Percentiles rank a stretch among this genome's conserved stretches.
These are phyloP conservation scores for Monosporozyma yasuniensis DNA, from an alignment of 805 yeast species.

Conservation along the genomic window DNA sequence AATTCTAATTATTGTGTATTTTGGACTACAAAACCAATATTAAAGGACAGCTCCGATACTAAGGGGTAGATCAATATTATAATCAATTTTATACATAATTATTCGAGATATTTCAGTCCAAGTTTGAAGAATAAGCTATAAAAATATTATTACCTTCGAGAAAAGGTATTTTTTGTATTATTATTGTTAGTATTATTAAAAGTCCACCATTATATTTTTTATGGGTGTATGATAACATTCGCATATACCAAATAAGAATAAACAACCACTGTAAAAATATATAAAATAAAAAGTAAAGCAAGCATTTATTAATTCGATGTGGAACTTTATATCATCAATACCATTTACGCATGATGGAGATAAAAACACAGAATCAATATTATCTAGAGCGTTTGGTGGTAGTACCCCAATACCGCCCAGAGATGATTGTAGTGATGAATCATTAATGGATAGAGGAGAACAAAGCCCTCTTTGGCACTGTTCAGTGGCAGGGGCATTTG, in stretches of 20 bases:
- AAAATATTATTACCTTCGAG: not conserved
- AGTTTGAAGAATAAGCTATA: not conserved
- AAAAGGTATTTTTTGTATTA: not conserved
- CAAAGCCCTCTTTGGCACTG: constrained; percentile 1
- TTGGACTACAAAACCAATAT: not conserved
- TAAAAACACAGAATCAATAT: not conserved
- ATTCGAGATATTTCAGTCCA: not conserved
- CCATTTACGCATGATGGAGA: constrained; percentile 7
- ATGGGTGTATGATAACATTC: not conserved
- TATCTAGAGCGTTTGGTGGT: not conserved
- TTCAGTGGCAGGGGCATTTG: constrained; percentile 70
- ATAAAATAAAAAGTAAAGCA: not conserved
- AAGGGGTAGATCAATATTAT: not conserved
- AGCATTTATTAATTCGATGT: constrained; percentile 4
- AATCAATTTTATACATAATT: not conserved
- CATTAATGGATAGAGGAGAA: not conserved
- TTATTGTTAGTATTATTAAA: not conserved
- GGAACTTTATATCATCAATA: constrained; percentile 10
- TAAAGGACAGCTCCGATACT: not conserved
- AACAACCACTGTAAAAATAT: not conserved
- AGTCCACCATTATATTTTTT: not conserved
- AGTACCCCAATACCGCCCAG: not conserved
- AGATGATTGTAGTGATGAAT: not conserved
- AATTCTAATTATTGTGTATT: not conserved
- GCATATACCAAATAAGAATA: not conserved